Evolutionary conservation across 176 grass and related monocot species (phyloP), one percentile per base, ranked within the genome.

Genomic region (Tuctoria greenei): DNA sequence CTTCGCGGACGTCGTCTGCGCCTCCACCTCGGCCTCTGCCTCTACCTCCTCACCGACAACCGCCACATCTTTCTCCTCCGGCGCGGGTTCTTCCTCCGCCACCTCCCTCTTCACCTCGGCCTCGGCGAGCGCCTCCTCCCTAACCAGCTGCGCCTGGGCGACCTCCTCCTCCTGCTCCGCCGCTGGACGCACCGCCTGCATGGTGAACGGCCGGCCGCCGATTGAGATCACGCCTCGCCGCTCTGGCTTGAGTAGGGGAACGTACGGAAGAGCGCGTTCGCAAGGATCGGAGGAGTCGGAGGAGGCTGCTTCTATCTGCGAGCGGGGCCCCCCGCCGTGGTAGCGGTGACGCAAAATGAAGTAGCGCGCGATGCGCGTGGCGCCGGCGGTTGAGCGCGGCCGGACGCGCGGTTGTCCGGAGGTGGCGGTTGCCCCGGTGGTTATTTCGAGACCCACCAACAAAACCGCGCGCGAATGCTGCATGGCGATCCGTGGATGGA

Each of bases 151-250:
- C 14, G 24, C 63, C 64, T 28, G 42, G 23, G 10, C 57, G 36
- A 2, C 43, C 57, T 70, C 73, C 72, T 34, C 79, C 25, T 15
- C 43, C 76, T 21, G n/a, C n/a, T n/a, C 69, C 31, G 76, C 61
- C 25, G 67, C 44, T 18, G 68, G 35, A 16, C 61, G 81, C 68
- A 79, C 52, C 26, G 80, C 74, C 62, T 87, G 80, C 85, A 87
- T 87, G 10, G 50, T 87, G 80, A 35, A 41, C 24, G 55, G 12
- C 11, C n/a, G 11, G 11, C 46, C 8, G 36, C 4, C 25, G 17
- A 4, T 10, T 4, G 65, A 15, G 35, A n/a, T n/a, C n/a, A n/a
- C n/a, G n/a, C n/a, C n/a, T n/a, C n/a, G n/a, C n/a, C n/a, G n/a
- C n/a, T n/a, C n/a, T n/a, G n/a, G n/a, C n/a, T n/a, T n/a, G n/a